Percentiles rank a stretch among this genome's conserved stretches.
Conservation (phyloP, 1,284 basidiomycete genomes). For the Leccinum solheimii region DNA sequence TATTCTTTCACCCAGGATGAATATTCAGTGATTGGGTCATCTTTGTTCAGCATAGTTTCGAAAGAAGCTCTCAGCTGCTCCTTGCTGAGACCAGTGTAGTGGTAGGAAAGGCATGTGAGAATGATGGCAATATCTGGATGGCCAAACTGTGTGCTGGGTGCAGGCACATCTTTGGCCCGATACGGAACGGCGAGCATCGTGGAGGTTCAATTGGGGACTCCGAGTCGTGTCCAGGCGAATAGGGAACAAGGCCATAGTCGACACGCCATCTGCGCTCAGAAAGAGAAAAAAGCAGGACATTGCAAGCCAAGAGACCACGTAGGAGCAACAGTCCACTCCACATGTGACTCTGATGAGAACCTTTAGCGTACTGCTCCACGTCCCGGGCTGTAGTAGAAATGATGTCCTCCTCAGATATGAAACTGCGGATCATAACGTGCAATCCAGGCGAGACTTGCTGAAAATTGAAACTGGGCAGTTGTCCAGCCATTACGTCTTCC, state of each 20-base stretch:
- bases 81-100: conserved; percentile 46
- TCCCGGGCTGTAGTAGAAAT: conserved; percentile 15
- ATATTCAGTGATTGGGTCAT: conserved; percentile 48
- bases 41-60: conserved; percentile 40
- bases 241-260: conserved; percentile 47
- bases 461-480: no score
- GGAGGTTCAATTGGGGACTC: no score
- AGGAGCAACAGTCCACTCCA: conserved; percentile 43
- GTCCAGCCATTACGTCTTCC: no score
- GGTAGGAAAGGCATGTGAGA: conserved; percentile 53
- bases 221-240: no score
- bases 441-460: no score
- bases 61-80: conserved; percentile 43
- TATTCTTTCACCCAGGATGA: conserved; percentile 38
- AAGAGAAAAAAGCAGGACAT: background rate
- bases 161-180: conserved; percentile 53
- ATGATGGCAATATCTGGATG: conserved; percentile 52
- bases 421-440: no score
- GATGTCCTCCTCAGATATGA: conserved; percentile 16
- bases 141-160: conserved; percentile 49
- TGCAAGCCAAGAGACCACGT: conserved; percentile 47
- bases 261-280: background rate
- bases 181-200: conserved; percentile 54
- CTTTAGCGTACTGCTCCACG: conserved; percentile 17
- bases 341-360: conserved; percentile 6